phyloP scores from a whole-genome alignment of 2,329 filamentous ascomycete species.

The Fusarium nanum region DNA sequence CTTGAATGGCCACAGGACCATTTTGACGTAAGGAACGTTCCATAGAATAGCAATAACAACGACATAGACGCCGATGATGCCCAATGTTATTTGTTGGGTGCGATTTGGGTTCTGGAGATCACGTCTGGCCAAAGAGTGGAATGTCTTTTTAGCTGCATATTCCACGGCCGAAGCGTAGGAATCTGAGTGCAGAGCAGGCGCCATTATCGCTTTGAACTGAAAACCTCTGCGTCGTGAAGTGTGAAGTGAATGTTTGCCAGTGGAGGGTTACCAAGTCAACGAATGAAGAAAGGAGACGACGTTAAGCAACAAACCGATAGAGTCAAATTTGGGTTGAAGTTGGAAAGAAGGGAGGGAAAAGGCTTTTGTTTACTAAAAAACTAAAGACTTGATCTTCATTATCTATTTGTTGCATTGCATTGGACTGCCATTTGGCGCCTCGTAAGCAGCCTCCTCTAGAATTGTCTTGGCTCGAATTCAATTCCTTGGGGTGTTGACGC shows the following conservation, averaged over 20 bases:
- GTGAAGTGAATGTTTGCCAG: constrained; percentile 10
- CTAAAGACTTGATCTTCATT: background rate
- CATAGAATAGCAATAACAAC: constrained; percentile 81
- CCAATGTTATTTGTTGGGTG: constrained; percentile 77
- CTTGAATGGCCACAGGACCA: constrained; percentile 84
- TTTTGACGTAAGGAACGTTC: constrained; percentile 82
- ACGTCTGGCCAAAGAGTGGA: constrained; percentile 57
- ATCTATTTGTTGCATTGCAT: background rate
- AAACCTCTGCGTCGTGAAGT: background rate
- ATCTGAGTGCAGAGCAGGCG: constrained; percentile 35
- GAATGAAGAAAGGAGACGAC: constrained; percentile 3
- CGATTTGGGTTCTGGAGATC: constrained; percentile 69
- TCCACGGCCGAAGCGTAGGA: constrained; percentile 27
- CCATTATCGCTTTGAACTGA: constrained; percentile 24
- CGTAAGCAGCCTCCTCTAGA: constrained; percentile 37
- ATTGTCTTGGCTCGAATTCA: constrained; percentile 37
- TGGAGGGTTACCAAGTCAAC: constrained; percentile 11
- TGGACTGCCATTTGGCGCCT: constrained; percentile 25
- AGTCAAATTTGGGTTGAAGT: background rate
- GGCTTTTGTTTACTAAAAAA: background rate
- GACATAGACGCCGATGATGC: constrained; percentile 77
- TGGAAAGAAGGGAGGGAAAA: background rate
- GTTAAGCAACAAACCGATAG: background rate
- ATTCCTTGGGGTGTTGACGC: constrained; percentile 44
- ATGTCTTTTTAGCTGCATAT: constrained; percentile 16